Conservation (phyloP, 768 basidiomycete genomes). For the Solioccasus polychromus region DNA sequence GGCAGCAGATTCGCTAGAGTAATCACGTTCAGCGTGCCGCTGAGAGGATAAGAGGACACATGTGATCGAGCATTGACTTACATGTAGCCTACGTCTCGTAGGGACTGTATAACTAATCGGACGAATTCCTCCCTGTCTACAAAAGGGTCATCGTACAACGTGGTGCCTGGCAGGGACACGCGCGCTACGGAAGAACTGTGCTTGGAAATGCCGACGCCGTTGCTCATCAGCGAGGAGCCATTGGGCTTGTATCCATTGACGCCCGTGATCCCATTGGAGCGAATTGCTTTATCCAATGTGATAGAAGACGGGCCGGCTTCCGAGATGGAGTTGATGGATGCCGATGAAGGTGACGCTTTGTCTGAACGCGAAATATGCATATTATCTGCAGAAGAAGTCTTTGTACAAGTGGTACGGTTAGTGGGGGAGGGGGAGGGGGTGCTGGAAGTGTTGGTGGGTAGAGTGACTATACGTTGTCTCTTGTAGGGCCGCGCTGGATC, state of each 20-base stretch:
- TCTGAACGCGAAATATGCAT: slow-evolving; percentile 57
- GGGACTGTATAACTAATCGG: slow-evolving; percentile 81
- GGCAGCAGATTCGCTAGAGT: slow-evolving; percentile 76
- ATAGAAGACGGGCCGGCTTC: slow-evolving; percentile 54
- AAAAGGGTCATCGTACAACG: slow-evolving; percentile 73
- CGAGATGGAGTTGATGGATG: slow-evolving; percentile 41
- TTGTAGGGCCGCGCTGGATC: slow-evolving; percentile 61
- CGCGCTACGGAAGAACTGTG: slow-evolving; percentile 49
- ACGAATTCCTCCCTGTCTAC: slow-evolving; percentile 91
- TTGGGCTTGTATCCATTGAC: slow-evolving; percentile 40
- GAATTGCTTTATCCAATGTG: slow-evolving; percentile 31
- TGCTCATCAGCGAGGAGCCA: slow-evolving; percentile 41
- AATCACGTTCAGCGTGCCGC: slow-evolving; percentile 9
- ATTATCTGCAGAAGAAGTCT: slow-evolving; percentile 33
- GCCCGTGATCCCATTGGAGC: slow-evolving; percentile 38
- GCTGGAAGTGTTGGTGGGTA: slow-evolving; percentile 34
- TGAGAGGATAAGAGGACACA: slow-evolving; percentile 8
- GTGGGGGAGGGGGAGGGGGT: slow-evolving; percentile 25
- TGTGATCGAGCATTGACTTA: slow-evolving; percentile 33
- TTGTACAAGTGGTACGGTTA: slow-evolving; percentile 22
- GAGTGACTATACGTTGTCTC: slow-evolving; percentile 61
- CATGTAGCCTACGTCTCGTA: slow-evolving; percentile 84
- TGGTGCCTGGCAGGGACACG: slow-evolving; percentile 69
- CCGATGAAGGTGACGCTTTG: slow-evolving; percentile 43
- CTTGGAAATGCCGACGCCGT: slow-evolving; percentile 52